phyloP scores from a whole-genome alignment of 2,329 filamentous ascomycete genomes.

The Ophiosphaerella herpotricha region DNA sequence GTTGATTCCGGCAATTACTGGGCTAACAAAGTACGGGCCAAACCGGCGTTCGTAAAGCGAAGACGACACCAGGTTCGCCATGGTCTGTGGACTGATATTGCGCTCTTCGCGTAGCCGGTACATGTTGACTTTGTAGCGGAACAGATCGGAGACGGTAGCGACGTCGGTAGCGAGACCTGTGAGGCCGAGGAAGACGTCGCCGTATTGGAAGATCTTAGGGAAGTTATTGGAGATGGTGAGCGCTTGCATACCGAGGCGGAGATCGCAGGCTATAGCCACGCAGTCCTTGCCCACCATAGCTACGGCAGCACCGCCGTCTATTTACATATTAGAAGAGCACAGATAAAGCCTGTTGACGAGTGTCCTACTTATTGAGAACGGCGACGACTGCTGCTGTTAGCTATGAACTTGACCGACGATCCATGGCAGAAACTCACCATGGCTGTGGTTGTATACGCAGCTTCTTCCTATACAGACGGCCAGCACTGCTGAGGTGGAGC shows the following conservation, averaged over 20 bases:
- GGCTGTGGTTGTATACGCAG: constrained; percentile 20
- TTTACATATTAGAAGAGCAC: constrained; percentile 12
- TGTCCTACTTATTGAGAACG: constrained; percentile 87
- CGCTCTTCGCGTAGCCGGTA: constrained; percentile 98
- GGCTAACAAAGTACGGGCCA: constrained; percentile 93
- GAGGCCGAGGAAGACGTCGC: constrained; percentile 91
- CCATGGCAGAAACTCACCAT: constrained; percentile 44
- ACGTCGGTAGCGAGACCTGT: constrained; percentile 97
- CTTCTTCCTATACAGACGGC: not conserved
- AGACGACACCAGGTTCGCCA: constrained; percentile 88
- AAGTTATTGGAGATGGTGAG: constrained; percentile 99
- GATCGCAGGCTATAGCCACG: constrained; percentile 98
- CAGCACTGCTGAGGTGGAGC: not conserved
- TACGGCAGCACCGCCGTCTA: constrained; percentile 88
- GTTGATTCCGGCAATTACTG: constrained; percentile 93
- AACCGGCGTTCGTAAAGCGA: constrained; percentile 95
- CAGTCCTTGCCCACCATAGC: constrained; percentile 99
- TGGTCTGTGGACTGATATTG: constrained; percentile 89
- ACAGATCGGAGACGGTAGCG: constrained; percentile 89
- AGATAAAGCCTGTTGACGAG: constrained; percentile 8
- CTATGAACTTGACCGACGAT: constrained; percentile 12
- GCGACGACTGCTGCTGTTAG: constrained; percentile 69
- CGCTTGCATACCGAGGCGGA: constrained; percentile 93
- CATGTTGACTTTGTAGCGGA: constrained; percentile 99
- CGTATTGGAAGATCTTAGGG: constrained; percentile 99